These are phyloP conservation scores for Neurospora sp. DNA, from an alignment of 495 filamentous ascomycete genomes.

Conservation along the genomic window DNA sequence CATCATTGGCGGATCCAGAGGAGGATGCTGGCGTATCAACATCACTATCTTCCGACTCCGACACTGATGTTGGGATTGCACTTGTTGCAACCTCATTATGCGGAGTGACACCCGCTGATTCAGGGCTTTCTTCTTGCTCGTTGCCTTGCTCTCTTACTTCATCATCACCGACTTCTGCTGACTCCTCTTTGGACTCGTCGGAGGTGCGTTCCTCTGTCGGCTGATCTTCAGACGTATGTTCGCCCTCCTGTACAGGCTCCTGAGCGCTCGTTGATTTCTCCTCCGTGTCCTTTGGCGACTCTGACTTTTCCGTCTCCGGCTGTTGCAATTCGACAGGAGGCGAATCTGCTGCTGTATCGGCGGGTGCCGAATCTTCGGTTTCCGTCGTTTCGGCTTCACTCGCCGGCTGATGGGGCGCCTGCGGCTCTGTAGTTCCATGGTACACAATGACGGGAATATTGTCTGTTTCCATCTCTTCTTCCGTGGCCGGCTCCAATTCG, in stretches of 20 bases:
- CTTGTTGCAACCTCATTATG: not conserved
- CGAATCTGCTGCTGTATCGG: not conserved
- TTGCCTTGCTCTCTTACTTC: not conserved
- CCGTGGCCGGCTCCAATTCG: constrained; percentile 17
- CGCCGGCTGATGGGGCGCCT: constrained; percentile 12
- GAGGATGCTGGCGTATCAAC: not conserved
- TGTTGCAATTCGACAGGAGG: not conserved
- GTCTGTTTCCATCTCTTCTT: constrained; percentile 29
- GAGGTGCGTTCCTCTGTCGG: not conserved
- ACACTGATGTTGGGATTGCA: not conserved
- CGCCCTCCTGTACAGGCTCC: not conserved
- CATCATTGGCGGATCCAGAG: not conserved
- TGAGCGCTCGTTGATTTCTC: not conserved
- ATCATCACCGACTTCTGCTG: not conserved
- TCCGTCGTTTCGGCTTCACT: not conserved
- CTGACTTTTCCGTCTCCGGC: not conserved
- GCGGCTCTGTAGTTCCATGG: constrained; percentile 15
- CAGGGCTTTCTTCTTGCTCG: not conserved
- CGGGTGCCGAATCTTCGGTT: not conserved
- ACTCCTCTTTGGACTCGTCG: not conserved
- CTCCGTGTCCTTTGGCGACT: not conserved
- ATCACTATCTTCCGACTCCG: not conserved
- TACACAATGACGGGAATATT: constrained; percentile 39
- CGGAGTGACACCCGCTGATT: not conserved
- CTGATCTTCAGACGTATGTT: not conserved